These are phyloP conservation scores for Clarireedia sp. DNA, from an alignment of 2,329 filamentous ascomycete genomes.

Conservation along the genomic window DNA sequence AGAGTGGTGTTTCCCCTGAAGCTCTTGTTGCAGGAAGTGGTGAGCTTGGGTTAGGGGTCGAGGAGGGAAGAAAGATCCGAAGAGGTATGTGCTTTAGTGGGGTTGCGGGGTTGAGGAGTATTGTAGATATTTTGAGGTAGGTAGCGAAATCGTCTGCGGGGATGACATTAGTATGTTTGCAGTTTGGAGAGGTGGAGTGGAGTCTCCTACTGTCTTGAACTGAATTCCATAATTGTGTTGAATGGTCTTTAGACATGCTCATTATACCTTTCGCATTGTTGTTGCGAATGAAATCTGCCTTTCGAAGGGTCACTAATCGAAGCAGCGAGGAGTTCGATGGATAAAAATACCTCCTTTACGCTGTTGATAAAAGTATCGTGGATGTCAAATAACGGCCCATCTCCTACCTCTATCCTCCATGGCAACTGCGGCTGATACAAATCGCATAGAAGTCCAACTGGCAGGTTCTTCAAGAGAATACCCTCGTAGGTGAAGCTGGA, in stretches of 20 bases:
- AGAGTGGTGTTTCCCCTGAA: constrained; percentile 31
- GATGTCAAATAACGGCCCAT: constrained; percentile 44
- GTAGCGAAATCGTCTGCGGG: constrained; percentile 58
- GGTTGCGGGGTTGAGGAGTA: constrained; percentile 67
- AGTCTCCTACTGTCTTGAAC: constrained; percentile 47
- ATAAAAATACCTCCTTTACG: constrained; percentile 49
- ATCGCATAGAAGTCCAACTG: constrained; percentile 61
- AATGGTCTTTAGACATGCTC: constrained; percentile 61
- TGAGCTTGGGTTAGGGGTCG: constrained; percentile 34
- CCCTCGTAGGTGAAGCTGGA: constrained; percentile 54
- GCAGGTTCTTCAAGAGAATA: constrained; percentile 63
- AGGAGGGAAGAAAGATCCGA: constrained; percentile 75
- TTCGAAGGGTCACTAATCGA: background rate
- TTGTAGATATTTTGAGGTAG: constrained; percentile 67
- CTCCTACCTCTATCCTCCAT: constrained; percentile 53
- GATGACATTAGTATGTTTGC: background rate
- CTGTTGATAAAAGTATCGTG: constrained; percentile 62
- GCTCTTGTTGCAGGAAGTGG: constrained; percentile 33
- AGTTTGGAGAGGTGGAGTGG: background rate
- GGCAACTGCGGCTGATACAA: constrained; percentile 48
- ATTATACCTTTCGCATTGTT: constrained; percentile 65
- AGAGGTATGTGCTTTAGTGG: constrained; percentile 78
- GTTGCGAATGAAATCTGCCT: constrained; percentile 56
- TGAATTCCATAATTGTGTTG: constrained; percentile 56
- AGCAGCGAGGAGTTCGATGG: background rate